These are phyloP conservation scores for Thelonectria discophora DNA, from an alignment of 2,329 filamentous ascomycete species.

Conservation along the genomic window DNA sequence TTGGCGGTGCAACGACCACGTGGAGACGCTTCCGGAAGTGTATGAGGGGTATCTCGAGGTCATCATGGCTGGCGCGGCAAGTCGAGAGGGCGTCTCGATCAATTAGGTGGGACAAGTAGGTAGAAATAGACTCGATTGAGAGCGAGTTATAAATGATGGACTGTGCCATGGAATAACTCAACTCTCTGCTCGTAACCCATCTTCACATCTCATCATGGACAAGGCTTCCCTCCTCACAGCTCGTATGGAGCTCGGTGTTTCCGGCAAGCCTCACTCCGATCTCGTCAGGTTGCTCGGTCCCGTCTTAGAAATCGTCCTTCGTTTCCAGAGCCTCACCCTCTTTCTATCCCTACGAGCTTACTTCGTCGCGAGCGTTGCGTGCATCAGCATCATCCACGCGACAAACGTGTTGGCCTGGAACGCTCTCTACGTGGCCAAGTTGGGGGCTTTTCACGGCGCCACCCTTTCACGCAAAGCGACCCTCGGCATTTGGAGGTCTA, in stretches of 20 bases:
- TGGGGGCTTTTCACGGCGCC: conserved; percentile 43
- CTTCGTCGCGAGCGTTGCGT: conserved; percentile 43
- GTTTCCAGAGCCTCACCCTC: conserved; percentile 48
- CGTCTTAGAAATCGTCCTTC: conserved; percentile 47
- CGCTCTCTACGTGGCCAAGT: conserved; percentile 41
- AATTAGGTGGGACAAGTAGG: conserved; percentile 24
- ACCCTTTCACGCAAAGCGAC: conserved; percentile 43
- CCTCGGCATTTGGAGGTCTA: conserved; percentile 51
- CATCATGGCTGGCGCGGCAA: conserved; percentile 24
- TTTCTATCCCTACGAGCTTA: conserved; percentile 46
- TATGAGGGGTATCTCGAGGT: conserved; percentile 23
- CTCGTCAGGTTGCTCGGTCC: conserved; percentile 47
- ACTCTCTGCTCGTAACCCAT: conserved; percentile 8
- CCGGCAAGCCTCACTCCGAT: conserved; percentile 44
- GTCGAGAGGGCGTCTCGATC: conserved; percentile 18
- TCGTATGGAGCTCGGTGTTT: conserved; percentile 46
- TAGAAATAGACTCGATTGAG: conserved; percentile 13
- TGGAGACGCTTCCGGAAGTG: conserved; percentile 13
- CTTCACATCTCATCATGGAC: conserved; percentile 43
- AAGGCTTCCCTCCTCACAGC: conserved; percentile 51
- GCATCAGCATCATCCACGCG: conserved; percentile 36
- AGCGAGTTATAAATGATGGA: conserved; percentile 23
- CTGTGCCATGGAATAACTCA: neutral
- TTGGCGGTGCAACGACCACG: conserved; percentile 21
- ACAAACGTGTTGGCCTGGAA: conserved; percentile 40